These are phyloP conservation scores for Pyricularia sp. DNA, from an alignment of 2,329 filamentous ascomycete genomes.

Conservation along the genomic window DNA sequence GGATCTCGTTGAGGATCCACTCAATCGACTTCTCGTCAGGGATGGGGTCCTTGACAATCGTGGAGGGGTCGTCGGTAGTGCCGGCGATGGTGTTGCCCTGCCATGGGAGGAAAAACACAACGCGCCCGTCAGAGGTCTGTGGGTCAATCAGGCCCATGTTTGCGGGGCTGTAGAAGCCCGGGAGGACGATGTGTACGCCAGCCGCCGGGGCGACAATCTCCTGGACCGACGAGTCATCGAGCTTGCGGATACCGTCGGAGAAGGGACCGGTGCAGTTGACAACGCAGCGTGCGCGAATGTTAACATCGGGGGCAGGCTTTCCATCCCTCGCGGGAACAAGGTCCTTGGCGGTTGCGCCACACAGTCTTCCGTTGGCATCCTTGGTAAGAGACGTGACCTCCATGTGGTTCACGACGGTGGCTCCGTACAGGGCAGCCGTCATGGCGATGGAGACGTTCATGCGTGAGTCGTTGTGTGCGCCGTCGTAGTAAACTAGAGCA, in stretches of 20 bases:
- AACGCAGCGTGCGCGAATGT: conserved; percentile 68
- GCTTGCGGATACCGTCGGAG: conserved; percentile 68
- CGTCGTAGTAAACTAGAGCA: conserved; percentile 79
- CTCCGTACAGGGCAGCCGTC: conserved; percentile 71
- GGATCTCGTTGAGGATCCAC: conserved; percentile 73
- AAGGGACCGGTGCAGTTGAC: conserved; percentile 82
- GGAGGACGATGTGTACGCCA: conserved; percentile 75
- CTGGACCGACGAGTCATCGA: conserved; percentile 61
- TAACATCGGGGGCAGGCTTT: conserved; percentile 46
- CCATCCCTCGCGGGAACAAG: conserved; percentile 48
- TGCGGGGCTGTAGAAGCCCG: conserved; percentile 67
- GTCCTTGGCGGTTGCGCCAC: conserved; percentile 59
- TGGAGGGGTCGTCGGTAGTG: conserved; percentile 67
- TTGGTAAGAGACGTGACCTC: conserved; percentile 69
- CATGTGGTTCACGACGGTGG: conserved; percentile 72
- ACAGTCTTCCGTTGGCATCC: conserved; percentile 58
- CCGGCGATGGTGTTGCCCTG: conserved; percentile 80
- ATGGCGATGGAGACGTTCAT: conserved; percentile 81
- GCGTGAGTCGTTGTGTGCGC: conserved; percentile 77
- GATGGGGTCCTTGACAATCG: conserved; percentile 59
- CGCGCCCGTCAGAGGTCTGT: conserved; percentile 72
- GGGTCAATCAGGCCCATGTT: conserved; percentile 80
- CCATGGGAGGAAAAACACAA: conserved; percentile 84
- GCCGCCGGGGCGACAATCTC: conserved; percentile 74
- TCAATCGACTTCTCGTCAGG: conserved; percentile 70